Evolutionary conservation across 1,284 basidiomycete genomes (phyloP).

Genomic region (Trametes versicolor): DNA sequence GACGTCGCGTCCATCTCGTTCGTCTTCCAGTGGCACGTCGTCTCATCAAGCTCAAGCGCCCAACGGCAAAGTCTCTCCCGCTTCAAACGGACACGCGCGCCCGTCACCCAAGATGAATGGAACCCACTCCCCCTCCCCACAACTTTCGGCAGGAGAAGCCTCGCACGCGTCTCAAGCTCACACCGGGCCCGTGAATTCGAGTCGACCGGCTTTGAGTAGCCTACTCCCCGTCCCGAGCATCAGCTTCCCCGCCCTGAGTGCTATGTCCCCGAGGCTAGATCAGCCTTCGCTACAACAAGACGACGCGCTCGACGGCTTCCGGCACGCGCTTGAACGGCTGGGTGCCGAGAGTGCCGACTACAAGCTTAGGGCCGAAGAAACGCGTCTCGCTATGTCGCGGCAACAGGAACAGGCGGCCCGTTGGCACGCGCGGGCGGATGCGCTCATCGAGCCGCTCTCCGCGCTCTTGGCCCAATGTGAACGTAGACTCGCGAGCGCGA

Average conservation of each 20-base stretch:
- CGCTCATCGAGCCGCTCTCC: constrained; percentile 8
- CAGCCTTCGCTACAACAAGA: constrained; percentile 1
- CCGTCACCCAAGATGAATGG: constrained; percentile 2
- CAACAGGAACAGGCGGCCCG: constrained; percentile 23
- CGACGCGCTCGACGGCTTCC: constrained; percentile 13
- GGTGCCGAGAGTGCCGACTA: constrained; percentile 16
- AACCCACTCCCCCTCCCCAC: neutral
- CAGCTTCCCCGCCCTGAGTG: constrained; percentile 1
- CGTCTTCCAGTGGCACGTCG: constrained; percentile 6
- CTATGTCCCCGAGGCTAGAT: neutral
- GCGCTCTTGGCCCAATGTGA: constrained; percentile 12
- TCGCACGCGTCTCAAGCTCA: neutral
- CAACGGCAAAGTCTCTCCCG: neutral
- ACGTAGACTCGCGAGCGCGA: constrained; percentile 5
- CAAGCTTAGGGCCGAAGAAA: constrained; percentile 12
- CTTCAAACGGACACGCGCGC: neutral
- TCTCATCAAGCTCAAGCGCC: constrained; percentile 1
- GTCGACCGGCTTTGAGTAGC: neutral
- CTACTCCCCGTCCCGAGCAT: constrained; percentile 5
- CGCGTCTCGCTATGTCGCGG: constrained; percentile 14
- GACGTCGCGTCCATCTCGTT: neutral
- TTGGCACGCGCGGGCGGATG: constrained; percentile 22
- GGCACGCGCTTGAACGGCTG: constrained; percentile 17
- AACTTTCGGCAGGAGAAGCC: neutral
- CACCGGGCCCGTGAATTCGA: neutral